phyloP scores from a whole-genome alignment of 225 moss, liverwort and hornwort species.

The Bryum argenteum region DNA sequence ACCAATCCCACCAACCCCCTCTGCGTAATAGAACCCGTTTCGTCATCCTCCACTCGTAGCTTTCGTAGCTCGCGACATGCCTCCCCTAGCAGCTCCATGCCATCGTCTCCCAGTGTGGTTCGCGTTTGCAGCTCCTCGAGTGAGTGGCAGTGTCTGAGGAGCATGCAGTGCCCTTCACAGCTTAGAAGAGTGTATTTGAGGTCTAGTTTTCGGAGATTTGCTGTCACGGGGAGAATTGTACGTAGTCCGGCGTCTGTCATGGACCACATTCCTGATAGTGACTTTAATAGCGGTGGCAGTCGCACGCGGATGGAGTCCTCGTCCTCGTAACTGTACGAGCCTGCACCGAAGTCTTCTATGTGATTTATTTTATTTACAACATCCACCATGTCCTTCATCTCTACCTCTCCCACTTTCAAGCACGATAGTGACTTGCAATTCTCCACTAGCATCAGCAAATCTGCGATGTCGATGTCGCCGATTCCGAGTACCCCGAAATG shows the following conservation, averaged over 20 bases:
- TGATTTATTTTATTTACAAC: conserved; percentile 41
- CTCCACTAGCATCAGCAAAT: conserved; percentile 56
- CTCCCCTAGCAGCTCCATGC: conserved; percentile 50
- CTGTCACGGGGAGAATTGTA: conserved; percentile 38
- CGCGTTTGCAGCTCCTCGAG: conserved; percentile 73
- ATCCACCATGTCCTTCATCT: conserved; percentile 53
- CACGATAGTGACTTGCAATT: conserved; percentile 71
- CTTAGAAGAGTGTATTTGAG: conserved; percentile 54
- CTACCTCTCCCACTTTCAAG: conserved; percentile 70
- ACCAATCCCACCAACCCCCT: conserved; percentile 62
- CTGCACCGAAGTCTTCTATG: conserved; percentile 66
- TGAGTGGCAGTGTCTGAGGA: conserved; percentile 58
- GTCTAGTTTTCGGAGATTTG: conserved; percentile 67
- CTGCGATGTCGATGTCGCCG: conserved; percentile 40
- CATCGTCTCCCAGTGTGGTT: conserved; percentile 64
- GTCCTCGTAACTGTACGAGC: conserved; percentile 39
- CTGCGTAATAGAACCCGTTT: conserved; percentile 58
- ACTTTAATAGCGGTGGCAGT: conserved; percentile 33
- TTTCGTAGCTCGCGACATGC: conserved; percentile 55
- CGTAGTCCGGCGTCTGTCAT: conserved; percentile 49
- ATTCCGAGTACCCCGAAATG: conserved; percentile 51
- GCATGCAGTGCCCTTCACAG: conserved; percentile 45
- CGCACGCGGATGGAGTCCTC: conserved; percentile 20
- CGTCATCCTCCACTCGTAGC: conserved; percentile 62
- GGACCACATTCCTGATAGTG: conserved; percentile 61